Conservation (phyloP, 345 rosid genomes). For the Garcia nutans region DNA sequence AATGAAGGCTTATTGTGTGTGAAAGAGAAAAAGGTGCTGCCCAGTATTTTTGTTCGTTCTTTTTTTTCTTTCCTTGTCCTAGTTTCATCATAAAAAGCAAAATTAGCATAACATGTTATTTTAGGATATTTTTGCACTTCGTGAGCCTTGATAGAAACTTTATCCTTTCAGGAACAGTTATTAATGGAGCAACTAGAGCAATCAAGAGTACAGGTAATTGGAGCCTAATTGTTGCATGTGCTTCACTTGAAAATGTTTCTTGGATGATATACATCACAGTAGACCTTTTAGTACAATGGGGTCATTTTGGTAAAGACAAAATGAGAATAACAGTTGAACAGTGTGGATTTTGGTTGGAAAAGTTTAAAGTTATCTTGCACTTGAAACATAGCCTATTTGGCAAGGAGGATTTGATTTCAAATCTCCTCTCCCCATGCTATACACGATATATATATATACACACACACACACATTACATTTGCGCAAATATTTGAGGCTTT, state of each 20-base stretch:
- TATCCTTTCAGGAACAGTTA: slow-evolving; percentile 62
- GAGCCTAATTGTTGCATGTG: neutral
- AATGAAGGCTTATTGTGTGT: slow-evolving; percentile 59
- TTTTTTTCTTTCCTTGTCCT: neutral
- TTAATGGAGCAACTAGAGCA: slow-evolving; percentile 74
- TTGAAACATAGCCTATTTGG: neutral
- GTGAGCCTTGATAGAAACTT: slow-evolving; percentile 3
- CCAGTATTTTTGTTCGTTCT: neutral
- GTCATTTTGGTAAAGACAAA: neutral
- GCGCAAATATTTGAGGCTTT: neutral
- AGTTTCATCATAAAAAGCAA: neutral
- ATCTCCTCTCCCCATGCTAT: neutral
- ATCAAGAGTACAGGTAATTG: slow-evolving; percentile 66
- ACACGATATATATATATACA: neutral
- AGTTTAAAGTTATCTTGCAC: neutral
- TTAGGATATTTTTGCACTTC: neutral
- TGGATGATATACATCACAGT: neutral
- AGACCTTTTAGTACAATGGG: neutral
- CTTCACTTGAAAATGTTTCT: neutral
- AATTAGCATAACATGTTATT: neutral
- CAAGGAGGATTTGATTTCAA: neutral
- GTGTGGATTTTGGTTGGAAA: neutral
- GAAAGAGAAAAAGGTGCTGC: slow-evolving; percentile 68
- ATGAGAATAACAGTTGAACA: neutral
- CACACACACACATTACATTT: neutral